Conservation (phyloP, 371 early-diverging fungal species). For the Mycotypha africana region DNA sequence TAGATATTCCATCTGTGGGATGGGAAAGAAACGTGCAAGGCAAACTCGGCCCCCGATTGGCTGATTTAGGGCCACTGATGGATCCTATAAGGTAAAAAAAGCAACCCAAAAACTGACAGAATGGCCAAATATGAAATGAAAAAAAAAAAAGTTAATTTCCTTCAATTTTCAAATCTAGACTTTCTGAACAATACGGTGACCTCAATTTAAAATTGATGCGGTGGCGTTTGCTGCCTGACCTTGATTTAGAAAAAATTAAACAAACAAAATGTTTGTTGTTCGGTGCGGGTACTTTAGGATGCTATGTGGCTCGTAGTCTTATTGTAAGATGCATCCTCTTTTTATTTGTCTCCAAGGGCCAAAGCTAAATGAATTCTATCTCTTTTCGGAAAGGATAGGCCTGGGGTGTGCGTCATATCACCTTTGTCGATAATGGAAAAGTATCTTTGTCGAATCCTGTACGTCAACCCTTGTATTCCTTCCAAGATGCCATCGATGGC, state of each 20-base stretch:
- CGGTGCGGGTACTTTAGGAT: conserved; percentile 96
- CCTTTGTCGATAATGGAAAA: conserved; percentile 89
- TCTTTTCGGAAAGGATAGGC: conserved; percentile 45
- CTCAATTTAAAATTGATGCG: conserved; percentile 94
- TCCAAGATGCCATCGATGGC: conserved; percentile 78
- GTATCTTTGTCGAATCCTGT: conserved; percentile 96
- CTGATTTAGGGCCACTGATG: conserved; percentile 75
- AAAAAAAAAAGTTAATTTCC: too few species aligned
- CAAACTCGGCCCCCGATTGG: conserved; percentile 78
- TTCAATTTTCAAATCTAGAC: too few species aligned
- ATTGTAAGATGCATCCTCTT: conserved; percentile 36
- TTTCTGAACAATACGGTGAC: conserved; percentile 87
- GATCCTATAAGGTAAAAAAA: conserved; percentile 59
- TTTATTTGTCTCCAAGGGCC: conserved; percentile 5
- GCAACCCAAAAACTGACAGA: background rate
- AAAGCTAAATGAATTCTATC: too few species aligned
- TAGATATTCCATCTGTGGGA: conserved; percentile 65
- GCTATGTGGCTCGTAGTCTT: conserved; percentile 81
- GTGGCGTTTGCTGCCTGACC: conserved; percentile 85
- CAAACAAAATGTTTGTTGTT: conserved; percentile 76
- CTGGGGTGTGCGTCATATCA: conserved; percentile 92
- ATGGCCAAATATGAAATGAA: background rate
- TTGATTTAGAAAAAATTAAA: conserved; percentile 79
- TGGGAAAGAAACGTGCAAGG: conserved; percentile 88
- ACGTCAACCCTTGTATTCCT: conserved; percentile 90